Base-by-base conservation (phyloP, 495 filamentous ascomycete species). In the Penicillium canariense region DNA sequence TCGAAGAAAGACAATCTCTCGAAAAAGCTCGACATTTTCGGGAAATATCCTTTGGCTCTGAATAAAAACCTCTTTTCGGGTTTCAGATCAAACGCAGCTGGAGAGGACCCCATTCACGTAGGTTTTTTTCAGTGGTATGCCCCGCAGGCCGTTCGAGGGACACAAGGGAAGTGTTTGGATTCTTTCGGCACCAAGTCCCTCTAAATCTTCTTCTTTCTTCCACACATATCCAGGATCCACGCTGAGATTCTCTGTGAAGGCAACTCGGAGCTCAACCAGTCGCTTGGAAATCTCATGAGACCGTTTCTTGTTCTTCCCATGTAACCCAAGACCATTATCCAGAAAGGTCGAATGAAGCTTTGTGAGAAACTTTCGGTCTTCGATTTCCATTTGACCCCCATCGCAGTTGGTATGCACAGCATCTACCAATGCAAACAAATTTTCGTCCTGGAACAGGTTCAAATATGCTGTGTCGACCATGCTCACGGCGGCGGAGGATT, bases 1-100 rank as follows among this genome's bases (percentile, higher is more conserved):
- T 23, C 52, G 31, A 47, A 54, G 43, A 27, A 48, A 28, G 32
- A 54, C 22, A 17, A 38, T 54, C 12, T 54, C 51, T 28, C 31
- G 3, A 22, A 39, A 39, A 0, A 23, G 1, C 36, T 2, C 12
- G 36, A 39, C 18, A 10, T 39, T 22, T 11, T 22, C 18, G 5
- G 36, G 1, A 39, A 39, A 39, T 20, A 39, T 12, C 6, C 8
- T 39, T 4, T 39, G 36, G 18, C 36, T 39, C 7, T 12, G 18
- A 22, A 39, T n/a, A 22, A 39, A 39, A 12, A 22, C 11, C 1
- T 39, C 36, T 39, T 39, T 39, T 12, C 36, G 36, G 8, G 36
- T 39, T 11, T 39, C 36, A 22, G 36, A 23, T 20, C 36, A 9
- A 39, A 20, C 18, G 9, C 18, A 39, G 36, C 17, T 39, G 18